phyloP scores from a whole-genome alignment of 1,139 yeast species.

The Scheffersomyces parashehatae region DNA sequence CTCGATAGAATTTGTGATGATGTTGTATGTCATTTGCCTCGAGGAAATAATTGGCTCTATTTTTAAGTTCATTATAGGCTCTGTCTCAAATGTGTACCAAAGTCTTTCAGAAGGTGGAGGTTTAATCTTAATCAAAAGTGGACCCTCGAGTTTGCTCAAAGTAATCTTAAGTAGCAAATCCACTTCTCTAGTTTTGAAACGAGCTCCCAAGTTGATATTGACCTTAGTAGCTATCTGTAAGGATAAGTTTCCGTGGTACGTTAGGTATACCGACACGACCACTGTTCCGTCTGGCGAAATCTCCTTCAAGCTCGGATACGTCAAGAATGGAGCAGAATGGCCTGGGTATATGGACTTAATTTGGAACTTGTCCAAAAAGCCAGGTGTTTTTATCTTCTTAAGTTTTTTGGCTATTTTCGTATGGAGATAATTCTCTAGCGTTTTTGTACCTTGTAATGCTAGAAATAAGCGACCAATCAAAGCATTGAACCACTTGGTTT shows the following conservation, averaged over 20 bases:
- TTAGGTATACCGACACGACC: constrained; percentile 59
- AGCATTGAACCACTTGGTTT: constrained; percentile 90
- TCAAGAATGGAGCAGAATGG: constrained; percentile 73
- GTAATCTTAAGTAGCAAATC: constrained; percentile 74
- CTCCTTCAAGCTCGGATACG: constrained; percentile 68
- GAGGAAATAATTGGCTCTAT: constrained; percentile 90
- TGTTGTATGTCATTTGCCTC: constrained; percentile 71
- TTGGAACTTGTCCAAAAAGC: constrained; percentile 78
- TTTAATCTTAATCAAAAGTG: constrained; percentile 65
- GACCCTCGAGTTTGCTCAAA: constrained; percentile 70
- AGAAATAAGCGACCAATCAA: constrained; percentile 78
- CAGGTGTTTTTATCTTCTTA: constrained; percentile 80
- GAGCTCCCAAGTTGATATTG: constrained; percentile 68
- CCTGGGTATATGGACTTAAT: constrained; percentile 79
- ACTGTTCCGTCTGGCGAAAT: constrained; percentile 81
- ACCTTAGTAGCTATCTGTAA: constrained; percentile 80
- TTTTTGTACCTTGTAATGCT: constrained; percentile 69
- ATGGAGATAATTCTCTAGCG: constrained; percentile 57
- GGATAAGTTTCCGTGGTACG: constrained; percentile 73
- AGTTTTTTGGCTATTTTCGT: constrained; percentile 68
- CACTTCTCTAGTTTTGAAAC: constrained; percentile 78
- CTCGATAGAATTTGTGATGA: constrained; percentile 79
- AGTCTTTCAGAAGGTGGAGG: constrained; percentile 89
- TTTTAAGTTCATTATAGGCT: constrained; percentile 72
- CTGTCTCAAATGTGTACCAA: constrained; percentile 85